phyloP scores from a whole-genome alignment of 495 filamentous ascomycete species.

The Friedmanniomyces simplex region DNA sequence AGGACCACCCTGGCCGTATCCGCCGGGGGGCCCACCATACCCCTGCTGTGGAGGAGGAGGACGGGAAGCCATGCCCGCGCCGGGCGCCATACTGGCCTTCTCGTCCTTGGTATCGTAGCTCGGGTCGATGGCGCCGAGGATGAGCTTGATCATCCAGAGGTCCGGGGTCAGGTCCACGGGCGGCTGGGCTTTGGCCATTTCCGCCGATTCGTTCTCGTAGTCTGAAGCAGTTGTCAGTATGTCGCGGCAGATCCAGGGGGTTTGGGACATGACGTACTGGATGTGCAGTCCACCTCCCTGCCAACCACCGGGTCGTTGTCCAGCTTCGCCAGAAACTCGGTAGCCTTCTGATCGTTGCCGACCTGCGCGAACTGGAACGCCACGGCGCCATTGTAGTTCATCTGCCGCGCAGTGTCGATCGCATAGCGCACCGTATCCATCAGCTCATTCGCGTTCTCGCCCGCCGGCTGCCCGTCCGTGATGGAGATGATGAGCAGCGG shows the following conservation, averaged over 20 bases:
- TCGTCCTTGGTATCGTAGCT: constrained; percentile 60
- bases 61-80: constrained; percentile 8
- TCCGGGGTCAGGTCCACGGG: constrained; percentile 53
- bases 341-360: constrained; percentile 55
- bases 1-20: not conserved
- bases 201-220: constrained; percentile 55
- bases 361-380: constrained; percentile 68
- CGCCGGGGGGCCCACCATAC: constrained; percentile 14
- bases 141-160: constrained; percentile 60
- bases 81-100: constrained; percentile 28
- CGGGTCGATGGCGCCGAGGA: constrained; percentile 58
- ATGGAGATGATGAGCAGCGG: constrained; percentile 60
- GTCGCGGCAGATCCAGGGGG: not conserved
- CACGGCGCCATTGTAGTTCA: constrained; percentile 44
- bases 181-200: constrained; percentile 47
- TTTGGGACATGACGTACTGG: constrained; percentile 42
- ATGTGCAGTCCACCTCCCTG: constrained; percentile 58
- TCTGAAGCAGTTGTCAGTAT: constrained; percentile 32
- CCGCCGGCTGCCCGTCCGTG: constrained; percentile 58
- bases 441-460: constrained; percentile 41
- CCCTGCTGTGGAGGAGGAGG: constrained; percentile 13
- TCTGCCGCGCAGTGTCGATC: constrained; percentile 34
- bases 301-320: constrained; percentile 57
- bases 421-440: constrained; percentile 43
- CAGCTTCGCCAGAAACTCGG: constrained; percentile 50